Percentiles rank a stretch among this genome's conserved stretches.
Conservation (phyloP, 768 basidiomycete species). For the Naematelia encephala region DNA sequence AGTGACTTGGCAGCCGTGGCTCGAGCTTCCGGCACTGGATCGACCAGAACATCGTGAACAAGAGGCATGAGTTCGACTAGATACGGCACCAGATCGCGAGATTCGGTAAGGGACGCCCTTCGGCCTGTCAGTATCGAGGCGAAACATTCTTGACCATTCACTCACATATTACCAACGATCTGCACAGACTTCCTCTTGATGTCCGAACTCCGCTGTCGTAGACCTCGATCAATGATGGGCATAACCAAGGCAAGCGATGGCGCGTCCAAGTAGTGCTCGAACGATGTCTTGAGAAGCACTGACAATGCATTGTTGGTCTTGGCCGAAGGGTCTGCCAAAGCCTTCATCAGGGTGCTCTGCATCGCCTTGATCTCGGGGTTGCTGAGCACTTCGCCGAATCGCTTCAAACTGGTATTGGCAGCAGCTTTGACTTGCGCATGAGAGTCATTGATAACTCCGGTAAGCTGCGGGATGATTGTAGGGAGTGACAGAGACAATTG, state of each 20-base stretch:
- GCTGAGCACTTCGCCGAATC: slow-evolving; percentile 96
- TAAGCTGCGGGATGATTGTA: slow-evolving; percentile 92
- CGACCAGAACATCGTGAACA: slow-evolving; percentile 86
- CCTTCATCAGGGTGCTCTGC: slow-evolving; percentile 84
- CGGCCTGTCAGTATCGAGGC: slow-evolving; percentile 61
- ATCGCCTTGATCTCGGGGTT: slow-evolving; percentile 95
- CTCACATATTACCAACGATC: slow-evolving; percentile 85
- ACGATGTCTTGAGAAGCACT: slow-evolving; percentile 87
- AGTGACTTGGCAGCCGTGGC: slow-evolving; percentile 96
- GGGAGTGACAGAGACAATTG: slow-evolving; percentile 93
- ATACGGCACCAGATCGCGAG: slow-evolving; percentile 84
- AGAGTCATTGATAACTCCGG: slow-evolving; percentile 91
- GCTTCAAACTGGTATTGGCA: slow-evolving; percentile 92
- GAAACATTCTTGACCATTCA: slow-evolving; percentile 61
- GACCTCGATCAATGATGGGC: slow-evolving; percentile 88
- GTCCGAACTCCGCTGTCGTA: slow-evolving; percentile 87
- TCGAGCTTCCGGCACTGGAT: slow-evolving; percentile 95
- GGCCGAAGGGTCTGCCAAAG: slow-evolving; percentile 81
- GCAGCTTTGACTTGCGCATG: slow-evolving; percentile 91
- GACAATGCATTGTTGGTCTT: slow-evolving; percentile 82
- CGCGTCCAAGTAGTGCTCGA: slow-evolving; percentile 96
- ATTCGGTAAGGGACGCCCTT: slow-evolving; percentile 51
- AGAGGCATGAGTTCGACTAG: slow-evolving; percentile 81
- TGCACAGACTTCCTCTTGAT: slow-evolving; percentile 93
- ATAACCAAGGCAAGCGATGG: slow-evolving; percentile 94